Evolutionary conservation across 495 filamentous ascomycete genomes (phyloP).

Genomic region (Aspergillus steynii): DNA sequence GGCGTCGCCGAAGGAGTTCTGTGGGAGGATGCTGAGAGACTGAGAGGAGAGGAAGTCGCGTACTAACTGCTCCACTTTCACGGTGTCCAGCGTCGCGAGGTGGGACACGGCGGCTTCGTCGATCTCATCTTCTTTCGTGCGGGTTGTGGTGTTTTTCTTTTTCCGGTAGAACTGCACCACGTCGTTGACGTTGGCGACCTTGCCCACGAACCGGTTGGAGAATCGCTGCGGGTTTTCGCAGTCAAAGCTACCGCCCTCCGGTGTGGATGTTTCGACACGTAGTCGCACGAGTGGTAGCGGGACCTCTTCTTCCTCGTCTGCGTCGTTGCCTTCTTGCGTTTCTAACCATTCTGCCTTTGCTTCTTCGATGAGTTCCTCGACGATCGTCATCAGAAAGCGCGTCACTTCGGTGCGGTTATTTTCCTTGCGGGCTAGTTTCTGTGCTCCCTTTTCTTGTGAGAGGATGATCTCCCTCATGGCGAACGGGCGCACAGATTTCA

Average conservation of each 20-base stretch:
- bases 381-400: slow-evolving; percentile 68
- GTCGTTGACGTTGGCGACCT: slow-evolving; percentile 91
- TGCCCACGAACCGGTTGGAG: slow-evolving; percentile 86
- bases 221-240: slow-evolving; percentile 96
- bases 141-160: slow-evolving; percentile 54
- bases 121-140: slow-evolving; percentile 46
- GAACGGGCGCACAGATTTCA: slow-evolving; percentile 91
- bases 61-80: slow-evolving; percentile 87
- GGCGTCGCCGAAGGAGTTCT: slow-evolving; percentile 89
- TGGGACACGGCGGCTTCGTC: slow-evolving; percentile 61
- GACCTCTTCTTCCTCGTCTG: slow-evolving; percentile 52
- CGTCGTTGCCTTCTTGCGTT: slow-evolving; percentile 59
- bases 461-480: slow-evolving; percentile 82
- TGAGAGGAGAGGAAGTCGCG: slow-evolving; percentile 81
- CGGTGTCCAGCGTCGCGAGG: slow-evolving; percentile 63
- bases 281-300: slow-evolving; percentile 86
- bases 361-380: slow-evolving; percentile 83
- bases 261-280: slow-evolving; percentile 86
- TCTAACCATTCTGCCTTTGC: slow-evolving; percentile 79
- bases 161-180: slow-evolving; percentile 92
- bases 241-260: slow-evolving; percentile 83
- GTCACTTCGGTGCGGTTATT: slow-evolving; percentile 83
- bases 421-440: slow-evolving; percentile 72
- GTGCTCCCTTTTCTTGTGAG: slow-evolving; percentile 71
- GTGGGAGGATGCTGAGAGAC: slow-evolving; percentile 84